phyloP scores from a whole-genome alignment of 345 rosid species.

The Bruguiera sexangula region DNA sequence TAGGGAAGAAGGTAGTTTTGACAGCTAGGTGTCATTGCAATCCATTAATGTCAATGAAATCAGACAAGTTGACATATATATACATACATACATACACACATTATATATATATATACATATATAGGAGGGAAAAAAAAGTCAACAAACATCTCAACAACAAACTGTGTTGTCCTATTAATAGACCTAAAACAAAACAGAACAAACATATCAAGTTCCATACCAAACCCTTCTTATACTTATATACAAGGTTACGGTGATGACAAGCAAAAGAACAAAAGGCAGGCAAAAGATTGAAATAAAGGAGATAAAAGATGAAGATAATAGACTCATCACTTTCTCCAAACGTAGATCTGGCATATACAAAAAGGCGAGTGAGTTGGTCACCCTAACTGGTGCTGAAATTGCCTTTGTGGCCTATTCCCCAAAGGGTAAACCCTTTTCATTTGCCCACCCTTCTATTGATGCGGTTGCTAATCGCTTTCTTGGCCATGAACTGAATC shows the following conservation, averaged over 20 bases:
- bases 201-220: no score
- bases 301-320: slow-evolving; percentile 14
- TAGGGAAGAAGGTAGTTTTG: no score
- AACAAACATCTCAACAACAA: no score
- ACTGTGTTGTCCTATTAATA: no score
- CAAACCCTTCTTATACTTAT: no score
- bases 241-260: background rate
- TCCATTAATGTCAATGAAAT: no score
- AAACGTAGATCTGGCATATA: slow-evolving; percentile 8
- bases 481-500: background rate
- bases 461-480: slow-evolving; percentile 1
- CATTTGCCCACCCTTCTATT: slow-evolving; percentile 10
- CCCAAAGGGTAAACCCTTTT: slow-evolving; percentile 2
- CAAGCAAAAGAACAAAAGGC: slow-evolving; percentile 16
- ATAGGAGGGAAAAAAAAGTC: no score
- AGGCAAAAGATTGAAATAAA: slow-evolving; percentile 16
- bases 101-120: no score
- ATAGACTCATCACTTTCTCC: slow-evolving; percentile 15
- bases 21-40: no score
- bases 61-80: no score
- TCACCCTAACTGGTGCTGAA: slow-evolving; percentile 10
- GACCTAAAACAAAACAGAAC: no score
- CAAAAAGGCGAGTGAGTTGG: slow-evolving; percentile 14
- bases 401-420: slow-evolving; percentile 10
- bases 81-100: no score